phyloP scores from a whole-genome alignment of 2,329 filamentous ascomycete genomes.

The Talaromyces sp. region DNA sequence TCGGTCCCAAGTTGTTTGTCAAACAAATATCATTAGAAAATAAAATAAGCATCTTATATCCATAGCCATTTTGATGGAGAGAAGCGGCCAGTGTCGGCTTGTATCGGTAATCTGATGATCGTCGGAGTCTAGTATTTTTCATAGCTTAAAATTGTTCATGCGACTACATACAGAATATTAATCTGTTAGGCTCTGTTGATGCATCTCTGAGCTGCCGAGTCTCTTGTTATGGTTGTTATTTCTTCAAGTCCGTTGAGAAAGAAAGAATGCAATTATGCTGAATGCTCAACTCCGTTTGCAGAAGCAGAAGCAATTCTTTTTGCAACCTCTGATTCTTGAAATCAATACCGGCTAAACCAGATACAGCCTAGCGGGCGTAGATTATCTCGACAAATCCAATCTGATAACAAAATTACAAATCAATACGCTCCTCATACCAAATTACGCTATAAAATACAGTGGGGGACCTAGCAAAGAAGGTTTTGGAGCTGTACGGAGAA shows the following conservation, averaged over 20 bases:
- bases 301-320: no score
- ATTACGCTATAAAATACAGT: background rate
- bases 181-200: no score
- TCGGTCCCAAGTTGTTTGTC: background rate
- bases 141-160: background rate
- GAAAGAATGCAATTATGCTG: no score
- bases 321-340: no score
- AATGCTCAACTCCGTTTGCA: background rate
- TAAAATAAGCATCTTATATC: no score
- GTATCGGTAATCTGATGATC: background rate
- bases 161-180: no score
- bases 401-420: background rate
- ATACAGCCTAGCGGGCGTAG: no score
- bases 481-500: background rate
- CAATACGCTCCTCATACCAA: background rate
- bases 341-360: background rate
- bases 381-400: background rate
- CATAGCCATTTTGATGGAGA: background rate
- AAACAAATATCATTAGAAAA: no score
- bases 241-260: background rate
- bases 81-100: constrained; percentile 3
- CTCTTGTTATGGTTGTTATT: no score
- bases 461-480: background rate
- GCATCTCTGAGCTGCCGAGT: no score
- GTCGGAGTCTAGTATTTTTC: background rate